Evolutionary conservation across 2,329 filamentous ascomycete species (phyloP).

Genomic region (Penicillium hesseltinei): DNA sequence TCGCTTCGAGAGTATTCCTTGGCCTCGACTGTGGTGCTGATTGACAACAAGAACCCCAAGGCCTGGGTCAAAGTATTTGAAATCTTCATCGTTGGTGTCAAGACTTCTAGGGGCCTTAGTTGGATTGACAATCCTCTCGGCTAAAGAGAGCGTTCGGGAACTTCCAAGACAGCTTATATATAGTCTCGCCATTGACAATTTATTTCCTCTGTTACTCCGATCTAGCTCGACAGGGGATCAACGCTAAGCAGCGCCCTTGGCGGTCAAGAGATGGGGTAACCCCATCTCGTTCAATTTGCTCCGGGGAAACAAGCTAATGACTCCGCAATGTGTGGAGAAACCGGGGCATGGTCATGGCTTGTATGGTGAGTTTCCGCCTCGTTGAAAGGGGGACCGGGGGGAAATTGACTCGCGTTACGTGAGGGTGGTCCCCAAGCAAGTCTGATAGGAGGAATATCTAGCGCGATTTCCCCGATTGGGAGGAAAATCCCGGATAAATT

Average conservation of each 20-base stretch:
- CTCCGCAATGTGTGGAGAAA: conserved; percentile 14
- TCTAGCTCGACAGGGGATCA: background rate
- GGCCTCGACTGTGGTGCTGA: conserved; percentile 20
- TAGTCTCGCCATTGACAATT: background rate
- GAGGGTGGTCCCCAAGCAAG: background rate
- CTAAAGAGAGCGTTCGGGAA: background rate
- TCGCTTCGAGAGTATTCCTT: conserved; percentile 21
- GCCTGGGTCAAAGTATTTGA: conserved; percentile 23
- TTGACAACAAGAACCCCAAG: conserved; percentile 21
- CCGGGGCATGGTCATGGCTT: background rate
- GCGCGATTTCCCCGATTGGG: conserved; percentile 20
- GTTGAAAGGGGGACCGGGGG: conserved; percentile 6
- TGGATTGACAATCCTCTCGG: background rate
- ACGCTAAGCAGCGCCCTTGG: conserved; percentile 3
- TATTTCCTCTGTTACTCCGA: background rate
- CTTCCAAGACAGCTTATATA: background rate
- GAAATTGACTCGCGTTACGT: conserved; percentile 4
- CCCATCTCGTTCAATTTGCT: conserved; percentile 3
- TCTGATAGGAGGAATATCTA: conserved; percentile 23
- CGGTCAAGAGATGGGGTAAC: conserved; percentile 7
- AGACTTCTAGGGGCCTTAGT: too few relatives aligned
- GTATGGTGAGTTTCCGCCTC: background rate
- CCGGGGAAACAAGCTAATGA: conserved; percentile 19
- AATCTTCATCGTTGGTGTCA: conserved; percentile 26
- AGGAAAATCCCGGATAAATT: conserved; percentile 23